Evolutionary conservation across 140 eudicot genomes (phyloP).

Genomic region (Stevia rebaudiana): DNA sequence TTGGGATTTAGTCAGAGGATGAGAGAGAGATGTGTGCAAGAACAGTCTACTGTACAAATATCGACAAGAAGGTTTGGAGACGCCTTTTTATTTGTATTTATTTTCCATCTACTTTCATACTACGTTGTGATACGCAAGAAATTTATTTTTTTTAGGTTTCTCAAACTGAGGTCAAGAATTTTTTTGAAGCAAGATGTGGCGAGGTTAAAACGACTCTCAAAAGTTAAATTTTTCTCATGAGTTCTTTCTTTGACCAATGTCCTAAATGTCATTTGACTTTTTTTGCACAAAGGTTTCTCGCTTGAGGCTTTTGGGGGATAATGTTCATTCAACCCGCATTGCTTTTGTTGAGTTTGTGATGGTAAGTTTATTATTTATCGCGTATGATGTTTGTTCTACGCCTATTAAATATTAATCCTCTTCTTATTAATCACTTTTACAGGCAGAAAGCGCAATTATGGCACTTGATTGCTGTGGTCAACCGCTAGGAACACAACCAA

Average conservation of each 20-base stretch:
- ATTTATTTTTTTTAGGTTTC: neutral
- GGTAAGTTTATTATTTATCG: conserved; percentile 38
- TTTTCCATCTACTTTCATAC: neutral
- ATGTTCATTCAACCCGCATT: conserved; percentile 92
- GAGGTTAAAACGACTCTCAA: conserved; percentile 1
- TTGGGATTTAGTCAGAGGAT: conserved; percentile 73
- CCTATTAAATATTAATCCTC: neutral
- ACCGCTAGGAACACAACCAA: conserved; percentile 72
- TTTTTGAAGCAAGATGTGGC: conserved; percentile 13
- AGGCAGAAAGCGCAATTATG: conserved; percentile 93
- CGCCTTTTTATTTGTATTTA: neutral
- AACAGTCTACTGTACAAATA: conserved; percentile 97
- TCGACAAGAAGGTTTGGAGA: conserved; percentile 72
- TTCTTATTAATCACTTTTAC: neutral
- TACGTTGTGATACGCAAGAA: neutral
- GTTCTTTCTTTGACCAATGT: neutral
- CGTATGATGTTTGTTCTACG: neutral
- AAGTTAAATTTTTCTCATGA: neutral
- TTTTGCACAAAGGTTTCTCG: conserved; percentile 70
- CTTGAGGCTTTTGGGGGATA: conserved; percentile 96
- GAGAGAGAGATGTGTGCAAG: conserved; percentile 99
- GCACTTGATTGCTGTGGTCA: conserved; percentile 94
- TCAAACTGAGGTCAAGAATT: conserved; percentile 10
- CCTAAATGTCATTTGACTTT: neutral
- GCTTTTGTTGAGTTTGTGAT: conserved; percentile 91